Evolutionary conservation across 78 protist genomes (phyloP).

Genomic region (Speleostelium caveatum): DNA sequence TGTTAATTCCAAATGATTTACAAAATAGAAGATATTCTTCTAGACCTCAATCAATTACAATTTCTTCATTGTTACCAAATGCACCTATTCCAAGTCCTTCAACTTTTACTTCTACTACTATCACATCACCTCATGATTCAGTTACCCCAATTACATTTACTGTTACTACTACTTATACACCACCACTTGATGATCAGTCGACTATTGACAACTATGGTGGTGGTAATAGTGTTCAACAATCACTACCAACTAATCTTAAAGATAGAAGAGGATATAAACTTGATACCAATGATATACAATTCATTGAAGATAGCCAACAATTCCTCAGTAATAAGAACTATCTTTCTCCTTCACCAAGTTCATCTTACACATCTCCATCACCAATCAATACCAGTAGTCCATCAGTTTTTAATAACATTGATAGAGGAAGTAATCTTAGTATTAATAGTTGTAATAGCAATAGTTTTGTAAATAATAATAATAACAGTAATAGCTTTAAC

Average conservation of each 20-base stretch:
- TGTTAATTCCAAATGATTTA: neutral
- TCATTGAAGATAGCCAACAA: slow-evolving; percentile 3
- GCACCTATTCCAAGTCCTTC: slow-evolving; percentile 20
- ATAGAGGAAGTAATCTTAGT: neutral
- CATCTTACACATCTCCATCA: neutral
- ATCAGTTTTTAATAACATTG: neutral
- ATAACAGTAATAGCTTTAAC: neutral
- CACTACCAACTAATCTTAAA: too few relatives aligned
- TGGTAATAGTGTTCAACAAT: neutral
- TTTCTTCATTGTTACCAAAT: slow-evolving; percentile 29
- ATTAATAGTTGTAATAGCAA: neutral
- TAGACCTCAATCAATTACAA: slow-evolving; percentile 43
- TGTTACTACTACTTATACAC: slow-evolving; percentile 62
- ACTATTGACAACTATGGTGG: neutral
- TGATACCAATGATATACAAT: slow-evolving; percentile 32
- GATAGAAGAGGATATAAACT: slow-evolving; percentile 26
- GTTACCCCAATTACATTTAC: slow-evolving; percentile 67
- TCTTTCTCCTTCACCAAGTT: neutral
- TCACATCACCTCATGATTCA: slow-evolving; percentile 68
- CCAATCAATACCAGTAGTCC: neutral
- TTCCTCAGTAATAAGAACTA: slow-evolving; percentile 15
- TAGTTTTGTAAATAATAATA: neutral
- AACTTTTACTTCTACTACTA: slow-evolving; percentile 61
- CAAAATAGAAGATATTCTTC: slow-evolving; percentile 32
- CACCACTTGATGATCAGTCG: slow-evolving; percentile 6